Base-by-base conservation (phyloP, 1,284 basidiomycete species). In the Cryptococcus sp. region DNA sequence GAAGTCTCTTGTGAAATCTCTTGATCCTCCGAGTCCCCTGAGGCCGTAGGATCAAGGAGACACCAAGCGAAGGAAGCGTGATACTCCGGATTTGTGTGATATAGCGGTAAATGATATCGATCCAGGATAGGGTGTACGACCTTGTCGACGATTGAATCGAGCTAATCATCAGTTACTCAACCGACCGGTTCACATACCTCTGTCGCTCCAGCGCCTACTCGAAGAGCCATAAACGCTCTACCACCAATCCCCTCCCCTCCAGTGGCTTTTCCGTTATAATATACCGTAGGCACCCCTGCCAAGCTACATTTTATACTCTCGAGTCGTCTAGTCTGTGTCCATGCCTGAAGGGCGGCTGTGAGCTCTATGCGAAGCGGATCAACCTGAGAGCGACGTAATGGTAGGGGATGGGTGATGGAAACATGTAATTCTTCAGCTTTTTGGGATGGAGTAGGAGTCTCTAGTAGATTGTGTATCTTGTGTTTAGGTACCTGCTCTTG, bases 61-160 rank as follows among this genome's bases (percentile, higher is more conserved):
- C 59, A 59, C 74, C 74, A 76, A 9, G 68, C 74, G 32, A 76
- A 61, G 3, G 67, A 70, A 11, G 74, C 57, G 46, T 76, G 74
- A 46, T 72, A 74, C 53, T 73, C 69, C 21, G 74, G 69, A 22
- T 67, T 50, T 10, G 54, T 46, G 48, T 73, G 71, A 49, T 76
- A 74, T 36, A 52, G 54, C 7, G 70, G 70, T 16, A 73, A 50
- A 49, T 72, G 71, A 10, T 62, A 43, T 1, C 52, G 50, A 11
- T 48, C 21, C 9, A 75, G 53, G 24, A 70, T 56, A 1, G 64
- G 70, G 44, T 69, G 60, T 9, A 73, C 52, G 9, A 48, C 48
- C 13, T 59, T 48, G 11, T 63, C 56, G 16, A 70, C 50, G 13
- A 73, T 46, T 5, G 48, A 18, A 13, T 51, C 46, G 25, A 74